These are phyloP conservation scores for Pseudevernia furfuracea DNA, from an alignment of 495 filamentous ascomycete genomes.

Conservation along the genomic window DNA sequence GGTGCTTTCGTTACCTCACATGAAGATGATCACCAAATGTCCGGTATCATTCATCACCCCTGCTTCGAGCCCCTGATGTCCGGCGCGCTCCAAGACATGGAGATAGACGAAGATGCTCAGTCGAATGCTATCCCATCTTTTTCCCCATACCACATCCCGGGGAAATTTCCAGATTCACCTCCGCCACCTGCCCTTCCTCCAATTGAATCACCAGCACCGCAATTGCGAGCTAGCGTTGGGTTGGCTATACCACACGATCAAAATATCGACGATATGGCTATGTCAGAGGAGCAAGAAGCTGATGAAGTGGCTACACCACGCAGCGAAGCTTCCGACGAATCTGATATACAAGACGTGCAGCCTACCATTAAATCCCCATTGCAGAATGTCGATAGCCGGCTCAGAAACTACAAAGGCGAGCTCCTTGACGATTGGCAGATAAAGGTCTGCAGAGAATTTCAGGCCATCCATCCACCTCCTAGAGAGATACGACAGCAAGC, in stretches of 20 bases:
- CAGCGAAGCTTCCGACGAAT: neutral
- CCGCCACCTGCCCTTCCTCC: neutral
- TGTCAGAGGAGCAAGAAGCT: neutral
- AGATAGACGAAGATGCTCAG: neutral
- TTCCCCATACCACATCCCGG: neutral
- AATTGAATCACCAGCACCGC: neutral
- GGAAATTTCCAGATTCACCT: neutral
- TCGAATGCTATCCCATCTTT: neutral
- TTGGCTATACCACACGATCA: neutral
- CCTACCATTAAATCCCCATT: neutral
- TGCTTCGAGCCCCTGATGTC: neutral
- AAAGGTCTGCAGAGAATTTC: neutral
- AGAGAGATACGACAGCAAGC: neutral
- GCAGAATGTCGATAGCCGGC: neutral
- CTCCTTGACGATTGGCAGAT: conserved; percentile 1
- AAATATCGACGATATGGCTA: neutral
- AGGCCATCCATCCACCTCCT: neutral
- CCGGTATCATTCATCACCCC: neutral
- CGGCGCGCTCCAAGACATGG: neutral
- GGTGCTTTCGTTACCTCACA: neutral
- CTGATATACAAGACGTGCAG: neutral
- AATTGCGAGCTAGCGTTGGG: neutral
- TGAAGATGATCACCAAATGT: neutral
- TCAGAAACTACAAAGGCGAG: neutral
- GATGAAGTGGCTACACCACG: neutral